Conservation (phyloP, 306 rosid species). For the Sechiopsis laciniata region DNA sequence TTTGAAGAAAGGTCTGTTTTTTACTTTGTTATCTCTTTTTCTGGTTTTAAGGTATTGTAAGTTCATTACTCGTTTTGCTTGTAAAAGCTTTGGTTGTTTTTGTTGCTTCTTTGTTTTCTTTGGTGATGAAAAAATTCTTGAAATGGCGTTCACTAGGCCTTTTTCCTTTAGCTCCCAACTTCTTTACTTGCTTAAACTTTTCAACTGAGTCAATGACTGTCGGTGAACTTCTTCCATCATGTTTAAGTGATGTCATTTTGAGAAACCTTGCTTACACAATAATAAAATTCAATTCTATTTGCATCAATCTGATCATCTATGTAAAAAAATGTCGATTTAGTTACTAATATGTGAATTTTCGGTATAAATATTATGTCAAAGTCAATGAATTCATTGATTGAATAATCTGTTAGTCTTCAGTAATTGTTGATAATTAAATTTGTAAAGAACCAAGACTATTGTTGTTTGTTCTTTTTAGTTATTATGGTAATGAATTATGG, state of each 20-base stretch:
- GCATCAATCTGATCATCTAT: not conserved
- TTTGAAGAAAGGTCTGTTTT: constrained; percentile 12
- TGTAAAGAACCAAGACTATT: not conserved
- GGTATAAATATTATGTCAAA: not conserved
- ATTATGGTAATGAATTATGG: not conserved
- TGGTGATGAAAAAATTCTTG: not conserved
- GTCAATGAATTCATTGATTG: not conserved
- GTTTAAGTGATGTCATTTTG: not conserved
- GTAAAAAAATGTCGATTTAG: not conserved
- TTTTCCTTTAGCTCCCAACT: not conserved
- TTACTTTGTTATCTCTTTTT: not conserved
- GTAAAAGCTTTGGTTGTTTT: constrained; percentile 19
- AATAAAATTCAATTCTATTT: not conserved
- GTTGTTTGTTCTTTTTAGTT: not conserved
- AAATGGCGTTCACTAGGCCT: not conserved
- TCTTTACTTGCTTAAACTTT: not conserved
- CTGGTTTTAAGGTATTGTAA: not conserved
- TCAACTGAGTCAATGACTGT: not conserved
- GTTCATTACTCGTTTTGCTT: not conserved
- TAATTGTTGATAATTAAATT: not conserved
- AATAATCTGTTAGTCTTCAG: not conserved
- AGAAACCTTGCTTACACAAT: not conserved
- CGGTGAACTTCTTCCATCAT: not conserved
- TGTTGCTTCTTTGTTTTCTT: not conserved
- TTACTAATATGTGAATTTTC: not conserved